These are phyloP conservation scores for Citrullus colocynthis DNA, from an alignment of 306 rosid species.

Conservation along the genomic window DNA sequence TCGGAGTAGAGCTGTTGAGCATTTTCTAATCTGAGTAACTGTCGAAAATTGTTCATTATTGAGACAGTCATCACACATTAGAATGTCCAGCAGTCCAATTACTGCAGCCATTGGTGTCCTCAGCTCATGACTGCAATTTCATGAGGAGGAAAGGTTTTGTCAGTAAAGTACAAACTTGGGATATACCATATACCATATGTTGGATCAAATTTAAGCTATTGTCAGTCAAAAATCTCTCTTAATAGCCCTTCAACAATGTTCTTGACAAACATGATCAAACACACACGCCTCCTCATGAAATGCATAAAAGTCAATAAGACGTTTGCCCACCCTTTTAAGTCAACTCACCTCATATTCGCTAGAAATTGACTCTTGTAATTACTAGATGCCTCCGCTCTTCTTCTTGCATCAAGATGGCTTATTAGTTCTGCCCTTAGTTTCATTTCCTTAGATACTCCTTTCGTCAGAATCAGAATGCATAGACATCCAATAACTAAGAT, in stretches of 20 bases:
- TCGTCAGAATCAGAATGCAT: conserved; percentile 85
- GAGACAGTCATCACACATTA: conserved; percentile 89
- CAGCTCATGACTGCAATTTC: conserved; percentile 70
- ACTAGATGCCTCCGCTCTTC: conserved; percentile 96
- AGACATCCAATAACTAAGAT: conserved; percentile 86
- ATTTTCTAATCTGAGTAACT: conserved; percentile 87
- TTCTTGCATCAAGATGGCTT: conserved; percentile 92
- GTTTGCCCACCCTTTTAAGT: neutral
- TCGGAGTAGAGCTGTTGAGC: conserved; percentile 90
- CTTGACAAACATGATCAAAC: neutral
- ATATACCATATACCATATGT: neutral
- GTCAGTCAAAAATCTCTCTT: neutral
- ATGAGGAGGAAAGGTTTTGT: neutral
- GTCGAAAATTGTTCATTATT: conserved; percentile 86
- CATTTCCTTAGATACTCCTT: conserved; percentile 99
- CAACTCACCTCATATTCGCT: conserved; percentile 87
- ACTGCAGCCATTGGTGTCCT: conserved; percentile 99
- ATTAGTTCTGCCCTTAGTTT: conserved; percentile 89
- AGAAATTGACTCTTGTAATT: conserved; percentile 96
- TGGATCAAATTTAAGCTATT: neutral
- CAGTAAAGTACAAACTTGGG: neutral
- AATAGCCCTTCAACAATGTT: neutral
- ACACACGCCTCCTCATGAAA: neutral
- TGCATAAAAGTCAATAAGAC: neutral
- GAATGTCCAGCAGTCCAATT: conserved; percentile 93